Evolutionary conservation across 2,329 filamentous ascomycete species (phyloP).

Genomic region (Akanthomyces dipterigenus): DNA sequence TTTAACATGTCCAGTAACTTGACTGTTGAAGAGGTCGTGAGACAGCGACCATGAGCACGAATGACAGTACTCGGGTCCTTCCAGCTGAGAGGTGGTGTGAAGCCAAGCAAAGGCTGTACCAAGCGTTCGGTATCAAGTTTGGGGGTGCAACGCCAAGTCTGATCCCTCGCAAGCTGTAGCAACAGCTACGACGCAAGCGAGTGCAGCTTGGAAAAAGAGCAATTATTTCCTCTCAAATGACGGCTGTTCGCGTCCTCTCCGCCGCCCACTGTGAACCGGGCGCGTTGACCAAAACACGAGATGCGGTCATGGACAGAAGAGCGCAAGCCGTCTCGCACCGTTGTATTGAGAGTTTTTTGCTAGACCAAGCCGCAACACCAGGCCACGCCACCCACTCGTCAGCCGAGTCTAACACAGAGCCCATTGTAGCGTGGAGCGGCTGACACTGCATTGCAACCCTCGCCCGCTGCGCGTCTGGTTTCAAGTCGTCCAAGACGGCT

Average conservation of each 20-base stretch:
- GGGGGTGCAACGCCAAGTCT: not conserved
- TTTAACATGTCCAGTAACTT: not conserved
- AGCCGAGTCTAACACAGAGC: not conserved
- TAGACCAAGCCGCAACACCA: not conserved
- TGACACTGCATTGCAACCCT: not conserved
- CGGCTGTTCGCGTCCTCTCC: not conserved
- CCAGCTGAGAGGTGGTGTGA: not conserved
- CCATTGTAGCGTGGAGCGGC: constrained; percentile 1
- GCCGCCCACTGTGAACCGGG: not conserved
- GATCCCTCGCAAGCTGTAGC: not conserved
- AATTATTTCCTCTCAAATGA: not conserved
- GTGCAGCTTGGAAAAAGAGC: not conserved
- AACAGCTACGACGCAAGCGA: not conserved
- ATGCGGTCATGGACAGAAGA: not conserved
- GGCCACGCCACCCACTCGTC: not conserved
- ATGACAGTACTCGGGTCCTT: not conserved
- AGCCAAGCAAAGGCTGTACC: not conserved
- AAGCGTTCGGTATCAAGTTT: constrained; percentile 2
- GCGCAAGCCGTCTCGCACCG: not conserved
- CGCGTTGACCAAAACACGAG: not conserved
- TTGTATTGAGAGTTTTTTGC: not conserved
- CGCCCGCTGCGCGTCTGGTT: not conserved
- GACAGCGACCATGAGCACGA: not conserved
- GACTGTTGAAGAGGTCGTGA: not conserved
- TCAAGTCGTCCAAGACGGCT: constrained; percentile 6